Conservation (phyloP, 352 stramenopile genomes). For the Pythium grandisporangium region DNA sequence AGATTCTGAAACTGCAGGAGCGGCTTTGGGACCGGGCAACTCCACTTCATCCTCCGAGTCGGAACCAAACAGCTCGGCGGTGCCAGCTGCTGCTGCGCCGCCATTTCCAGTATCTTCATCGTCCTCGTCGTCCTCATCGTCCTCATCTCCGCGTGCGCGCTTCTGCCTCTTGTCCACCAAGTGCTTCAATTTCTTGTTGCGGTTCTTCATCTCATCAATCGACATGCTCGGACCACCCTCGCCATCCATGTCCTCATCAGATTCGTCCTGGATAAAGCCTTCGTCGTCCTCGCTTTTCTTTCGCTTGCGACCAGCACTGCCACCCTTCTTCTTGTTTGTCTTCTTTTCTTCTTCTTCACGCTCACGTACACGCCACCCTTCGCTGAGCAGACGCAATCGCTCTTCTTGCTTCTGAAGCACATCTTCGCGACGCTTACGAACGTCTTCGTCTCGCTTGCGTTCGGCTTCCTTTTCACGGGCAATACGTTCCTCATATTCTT, state of each 20-base stretch:
- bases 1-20: constrained; percentile 1
- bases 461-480: constrained; percentile 51
- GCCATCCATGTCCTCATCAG: constrained; percentile 50
- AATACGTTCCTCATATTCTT: constrained; percentile 74
- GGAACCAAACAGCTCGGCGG: constrained; percentile 69
- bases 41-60: constrained; percentile 45
- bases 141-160: constrained; percentile 34
- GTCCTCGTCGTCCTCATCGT: constrained; percentile 46
- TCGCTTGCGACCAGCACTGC: constrained; percentile 32
- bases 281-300: constrained; percentile 48
- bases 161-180: constrained; percentile 82
- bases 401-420: constrained; percentile 80
- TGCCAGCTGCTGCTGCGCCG: constrained; percentile 11
- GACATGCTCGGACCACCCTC: constrained; percentile 57
- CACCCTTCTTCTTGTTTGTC: constrained; percentile 60
- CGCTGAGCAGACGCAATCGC: constrained; percentile 67
- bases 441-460: constrained; percentile 41
- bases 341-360: constrained; percentile 81
- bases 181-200: constrained; percentile 80
- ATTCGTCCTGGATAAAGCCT: constrained; percentile 55
- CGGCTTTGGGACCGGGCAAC: constrained; percentile 10
- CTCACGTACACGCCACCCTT: constrained; percentile 78
- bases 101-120: too few relatives aligned
- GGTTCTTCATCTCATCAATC: constrained; percentile 88
- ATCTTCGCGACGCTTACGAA: constrained; percentile 47